Evolutionary conservation across 257 asterid genomes (phyloP).

Genomic region (Buddleja alternifolia): DNA sequence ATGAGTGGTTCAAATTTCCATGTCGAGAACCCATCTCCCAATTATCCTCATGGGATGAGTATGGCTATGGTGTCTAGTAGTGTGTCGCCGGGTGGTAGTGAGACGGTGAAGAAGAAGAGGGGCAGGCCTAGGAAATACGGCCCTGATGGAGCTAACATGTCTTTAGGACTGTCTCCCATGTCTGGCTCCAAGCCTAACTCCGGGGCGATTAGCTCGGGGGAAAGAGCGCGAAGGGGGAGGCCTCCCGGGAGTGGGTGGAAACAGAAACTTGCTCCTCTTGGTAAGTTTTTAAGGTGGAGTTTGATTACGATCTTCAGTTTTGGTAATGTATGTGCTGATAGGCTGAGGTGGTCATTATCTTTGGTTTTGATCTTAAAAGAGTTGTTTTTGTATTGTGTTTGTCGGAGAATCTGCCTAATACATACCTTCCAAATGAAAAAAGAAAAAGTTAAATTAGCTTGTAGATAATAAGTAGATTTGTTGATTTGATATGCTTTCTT

Average conservation of each 20-base stretch:
- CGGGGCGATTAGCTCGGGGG: slow-evolving; percentile 20
- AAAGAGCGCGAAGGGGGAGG: slow-evolving; percentile 30
- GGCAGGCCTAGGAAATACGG: slow-evolving; percentile 51
- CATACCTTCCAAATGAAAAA: too few relatives aligned
- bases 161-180: slow-evolving; percentile 37
- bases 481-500: too few relatives aligned
- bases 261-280: slow-evolving; percentile 39
- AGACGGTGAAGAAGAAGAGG: slow-evolving; percentile 42
- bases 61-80: slow-evolving; percentile 21
- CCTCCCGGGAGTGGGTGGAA: slow-evolving; percentile 48
- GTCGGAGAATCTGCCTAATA: too few relatives aligned
- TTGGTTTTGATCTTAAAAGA: too few relatives aligned
- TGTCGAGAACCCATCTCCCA: slow-evolving; percentile 43
- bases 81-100: slow-evolving; percentile 26
- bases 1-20: slow-evolving; percentile 38
- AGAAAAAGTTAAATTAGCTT: too few relatives aligned
- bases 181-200: slow-evolving; percentile 27
- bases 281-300: slow-evolving; percentile 6
- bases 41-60: slow-evolving; percentile 37
- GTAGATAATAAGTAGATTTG: too few relatives aligned
- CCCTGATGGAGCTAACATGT: slow-evolving; percentile 42
- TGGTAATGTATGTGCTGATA: too few relatives aligned
- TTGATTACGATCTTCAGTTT: too few relatives aligned
- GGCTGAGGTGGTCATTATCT: too few relatives aligned
- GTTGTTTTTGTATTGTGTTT: too few relatives aligned